These are phyloP conservation scores for Excoecaria cochinchinensis DNA, from an alignment of 345 rosid genomes.

Conservation along the genomic window DNA sequence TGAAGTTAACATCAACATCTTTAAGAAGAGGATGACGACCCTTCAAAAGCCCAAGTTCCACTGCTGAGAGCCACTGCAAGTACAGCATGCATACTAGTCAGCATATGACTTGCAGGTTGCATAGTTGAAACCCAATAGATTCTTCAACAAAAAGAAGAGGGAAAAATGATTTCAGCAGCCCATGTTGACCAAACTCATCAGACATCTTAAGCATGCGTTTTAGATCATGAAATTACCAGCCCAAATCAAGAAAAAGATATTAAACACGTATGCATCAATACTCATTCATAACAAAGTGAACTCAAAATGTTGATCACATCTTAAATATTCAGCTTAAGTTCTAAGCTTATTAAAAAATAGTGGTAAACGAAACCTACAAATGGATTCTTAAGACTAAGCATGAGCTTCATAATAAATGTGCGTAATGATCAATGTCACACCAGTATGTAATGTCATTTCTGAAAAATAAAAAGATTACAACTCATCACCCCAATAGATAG, in stretches of 20 bases:
- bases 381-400: neutral
- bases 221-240: neutral
- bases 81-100: constrained; percentile 17
- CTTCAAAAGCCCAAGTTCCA: constrained; percentile 93
- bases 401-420: neutral
- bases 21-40: constrained; percentile 94
- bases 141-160: constrained; percentile 15
- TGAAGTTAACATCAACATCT: constrained; percentile 76
- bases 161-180: constrained; percentile 6
- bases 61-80: constrained; percentile 87
- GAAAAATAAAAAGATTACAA: constrained; percentile 21
- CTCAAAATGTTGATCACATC: neutral
- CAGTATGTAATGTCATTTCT: neutral
- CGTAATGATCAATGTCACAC: neutral
- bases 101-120: constrained; percentile 17
- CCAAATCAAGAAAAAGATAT: neutral
- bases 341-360: neutral
- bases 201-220: neutral
- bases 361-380: neutral
- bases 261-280: neutral
- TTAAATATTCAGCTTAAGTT: neutral
- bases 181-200: constrained; percentile 1
- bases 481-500: constrained; percentile 71
- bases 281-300: neutral
- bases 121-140: neutral